These are phyloP conservation scores for Apodospora peruviana DNA, from an alignment of 495 filamentous ascomycete species.

Conservation along the genomic window DNA sequence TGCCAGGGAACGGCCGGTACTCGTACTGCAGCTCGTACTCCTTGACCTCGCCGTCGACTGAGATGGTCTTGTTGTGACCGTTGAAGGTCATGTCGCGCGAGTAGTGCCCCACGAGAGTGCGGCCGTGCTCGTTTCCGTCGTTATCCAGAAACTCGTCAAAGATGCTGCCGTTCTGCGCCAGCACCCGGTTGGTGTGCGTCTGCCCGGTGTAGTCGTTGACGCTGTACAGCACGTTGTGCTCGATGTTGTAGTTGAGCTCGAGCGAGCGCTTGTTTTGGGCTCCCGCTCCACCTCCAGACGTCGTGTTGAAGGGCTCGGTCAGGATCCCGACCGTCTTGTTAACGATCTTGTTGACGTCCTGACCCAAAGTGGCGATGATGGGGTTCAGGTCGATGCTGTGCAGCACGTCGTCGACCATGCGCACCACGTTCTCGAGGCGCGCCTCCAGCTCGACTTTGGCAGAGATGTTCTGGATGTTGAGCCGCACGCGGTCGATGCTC, in stretches of 20 bases:
- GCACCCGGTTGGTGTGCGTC: slow-evolving; percentile 50
- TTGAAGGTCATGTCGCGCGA: slow-evolving; percentile 46
- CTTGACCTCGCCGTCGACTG: slow-evolving; percentile 33
- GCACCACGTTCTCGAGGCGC: slow-evolving; percentile 48
- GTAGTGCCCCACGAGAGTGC: slow-evolving; percentile 41
- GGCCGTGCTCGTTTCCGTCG: slow-evolving; percentile 35
- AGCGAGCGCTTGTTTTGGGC: slow-evolving; percentile 18
- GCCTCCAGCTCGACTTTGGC: slow-evolving; percentile 54
- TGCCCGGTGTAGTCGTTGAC: slow-evolving; percentile 51
- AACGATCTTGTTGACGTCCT: slow-evolving; percentile 41
- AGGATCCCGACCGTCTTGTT: slow-evolving; percentile 36
- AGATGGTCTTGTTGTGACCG: slow-evolving; percentile 44
- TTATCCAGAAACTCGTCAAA: slow-evolving; percentile 50
- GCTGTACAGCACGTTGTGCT: slow-evolving; percentile 48
- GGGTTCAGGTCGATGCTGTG: slow-evolving; percentile 54
- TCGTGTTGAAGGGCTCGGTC: slow-evolving; percentile 10
- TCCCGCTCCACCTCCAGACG: not conserved
- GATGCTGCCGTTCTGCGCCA: slow-evolving; percentile 50
- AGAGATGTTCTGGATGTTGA: slow-evolving; percentile 49
- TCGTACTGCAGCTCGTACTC: slow-evolving; percentile 46
- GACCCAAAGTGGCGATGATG: slow-evolving; percentile 47
- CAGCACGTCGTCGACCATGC: slow-evolving; percentile 49
- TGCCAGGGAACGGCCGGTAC: slow-evolving; percentile 47
- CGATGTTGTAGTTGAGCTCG: slow-evolving; percentile 35
- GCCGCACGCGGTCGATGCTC: slow-evolving; percentile 45